A percentile compares a stretch with the other conserved stretches of the same genome.
Conservation (phyloP, 306 rosid species). For the Cyclanthera cordifolia region DNA sequence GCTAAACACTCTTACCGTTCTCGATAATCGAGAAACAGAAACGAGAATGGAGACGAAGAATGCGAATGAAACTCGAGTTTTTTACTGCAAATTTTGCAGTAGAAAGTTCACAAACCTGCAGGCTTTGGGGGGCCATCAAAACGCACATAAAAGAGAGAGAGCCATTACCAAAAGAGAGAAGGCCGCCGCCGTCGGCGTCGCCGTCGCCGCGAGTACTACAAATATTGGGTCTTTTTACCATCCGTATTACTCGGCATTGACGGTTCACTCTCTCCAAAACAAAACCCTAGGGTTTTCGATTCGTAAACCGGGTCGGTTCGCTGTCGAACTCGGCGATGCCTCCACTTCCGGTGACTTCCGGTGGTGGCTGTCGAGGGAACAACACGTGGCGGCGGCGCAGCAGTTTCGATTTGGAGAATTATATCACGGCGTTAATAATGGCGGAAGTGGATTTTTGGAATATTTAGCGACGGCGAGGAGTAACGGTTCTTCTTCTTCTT, state of each 20-base stretch:
- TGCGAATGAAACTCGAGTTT: background rate
- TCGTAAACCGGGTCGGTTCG: background rate
- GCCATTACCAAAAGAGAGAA: slow-evolving; percentile 1
- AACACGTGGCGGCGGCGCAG: background rate
- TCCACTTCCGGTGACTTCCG: background rate
- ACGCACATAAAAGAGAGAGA: slow-evolving; percentile 4
- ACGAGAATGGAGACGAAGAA: too few species aligned
- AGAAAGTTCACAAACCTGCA: slow-evolving; percentile 2
- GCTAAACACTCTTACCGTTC: background rate
- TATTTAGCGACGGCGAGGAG: too few species aligned
- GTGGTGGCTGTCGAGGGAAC: slow-evolving; percentile 1
- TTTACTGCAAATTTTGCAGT: background rate
- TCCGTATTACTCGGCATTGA: slow-evolving; percentile 2
- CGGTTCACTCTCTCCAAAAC: background rate
- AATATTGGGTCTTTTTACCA: background rate
- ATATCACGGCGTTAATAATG: background rate
- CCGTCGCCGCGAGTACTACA: background rate
- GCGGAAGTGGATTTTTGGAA: background rate
- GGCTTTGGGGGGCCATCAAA: slow-evolving; percentile 14
- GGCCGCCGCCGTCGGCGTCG: background rate
- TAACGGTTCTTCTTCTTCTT: background rate
- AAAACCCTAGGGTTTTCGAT: background rate
- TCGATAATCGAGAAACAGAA: background rate
- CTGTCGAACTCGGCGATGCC: background rate
- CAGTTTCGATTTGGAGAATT: background rate